Conservation (phyloP, 2,329 filamentous ascomycete species). For the Tolypocladium sp. region DNA sequence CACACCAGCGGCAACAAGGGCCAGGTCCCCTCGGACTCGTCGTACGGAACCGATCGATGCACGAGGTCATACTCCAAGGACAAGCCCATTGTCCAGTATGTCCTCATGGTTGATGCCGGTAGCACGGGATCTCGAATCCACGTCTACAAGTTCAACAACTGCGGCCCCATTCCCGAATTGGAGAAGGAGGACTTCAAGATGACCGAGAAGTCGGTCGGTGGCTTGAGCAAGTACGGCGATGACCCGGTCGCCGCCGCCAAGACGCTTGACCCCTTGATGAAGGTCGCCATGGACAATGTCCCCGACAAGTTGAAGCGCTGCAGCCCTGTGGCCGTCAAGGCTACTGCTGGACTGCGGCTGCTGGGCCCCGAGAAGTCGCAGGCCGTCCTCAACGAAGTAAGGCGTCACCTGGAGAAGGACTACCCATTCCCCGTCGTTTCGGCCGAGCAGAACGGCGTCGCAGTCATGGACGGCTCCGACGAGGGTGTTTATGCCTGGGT, state of each 20-base stretch:
- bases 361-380: conserved; percentile 73
- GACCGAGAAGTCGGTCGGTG: conserved; percentile 80
- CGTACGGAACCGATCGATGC: conserved; percentile 65
- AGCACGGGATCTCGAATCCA: conserved; percentile 97
- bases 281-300: conserved; percentile 74
- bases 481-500: conserved; percentile 99
- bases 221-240: conserved; percentile 74
- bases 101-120: conserved; percentile 96
- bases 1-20: conserved; percentile 24
- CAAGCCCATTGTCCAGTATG: conserved; percentile 94
- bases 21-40: conserved; percentile 48
- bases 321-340: conserved; percentile 94
- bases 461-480: conserved; percentile 95
- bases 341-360: conserved; percentile 85
- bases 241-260: conserved; percentile 83
- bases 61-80: conserved; percentile 73
- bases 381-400: conserved; percentile 78
- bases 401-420: conserved; percentile 70
- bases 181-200: conserved; percentile 90
- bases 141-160: conserved; percentile 99
- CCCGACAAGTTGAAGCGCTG: conserved; percentile 87
- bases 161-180: conserved; percentile 86
- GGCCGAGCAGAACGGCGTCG: conserved; percentile 74
- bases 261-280: conserved; percentile 81
- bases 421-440: conserved; percentile 95